Conservation (phyloP, 805 yeast genomes). For the Helenozyma rhizophorensis region DNA sequence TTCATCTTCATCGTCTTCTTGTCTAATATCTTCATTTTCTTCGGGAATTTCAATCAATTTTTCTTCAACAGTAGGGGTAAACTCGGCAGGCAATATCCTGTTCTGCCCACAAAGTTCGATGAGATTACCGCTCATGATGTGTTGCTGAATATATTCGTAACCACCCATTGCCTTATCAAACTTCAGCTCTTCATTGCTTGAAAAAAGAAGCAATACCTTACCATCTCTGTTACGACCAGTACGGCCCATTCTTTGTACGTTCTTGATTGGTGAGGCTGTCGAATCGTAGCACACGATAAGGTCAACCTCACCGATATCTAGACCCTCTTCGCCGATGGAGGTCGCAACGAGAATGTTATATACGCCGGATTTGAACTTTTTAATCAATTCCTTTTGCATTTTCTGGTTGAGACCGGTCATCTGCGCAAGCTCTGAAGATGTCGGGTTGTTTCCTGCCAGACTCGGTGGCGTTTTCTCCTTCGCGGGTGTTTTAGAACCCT, state of each 20-base stretch:
- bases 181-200: conserved; percentile 73
- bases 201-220: conserved; percentile 65
- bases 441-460: conserved; percentile 34
- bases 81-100: conserved; percentile 61
- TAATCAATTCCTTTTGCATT: conserved; percentile 73
- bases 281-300: conserved; percentile 89
- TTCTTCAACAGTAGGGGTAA: conserved; percentile 54
- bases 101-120: conserved; percentile 47
- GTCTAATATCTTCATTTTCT: conserved; percentile 55
- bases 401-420: conserved; percentile 87
- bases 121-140: conserved; percentile 48
- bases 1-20: conserved; percentile 60
- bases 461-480: conserved; percentile 18
- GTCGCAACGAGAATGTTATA: conserved; percentile 89
- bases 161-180: conserved; percentile 83
- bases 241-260: conserved; percentile 95
- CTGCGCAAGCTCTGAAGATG: conserved; percentile 74
- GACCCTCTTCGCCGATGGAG: conserved; percentile 96
- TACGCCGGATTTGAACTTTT: conserved; percentile 65
- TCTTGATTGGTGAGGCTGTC: conserved; percentile 88
- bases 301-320: conserved; percentile 98
- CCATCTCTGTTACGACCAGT: conserved; percentile 96
- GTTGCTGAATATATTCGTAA: conserved; percentile 71
- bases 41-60: conserved; percentile 61
- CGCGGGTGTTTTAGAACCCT: conserved; percentile 28